Evolutionary conservation across 2,329 filamentous ascomycete genomes (phyloP).

Genomic region (Aspergillus alliaceus): DNA sequence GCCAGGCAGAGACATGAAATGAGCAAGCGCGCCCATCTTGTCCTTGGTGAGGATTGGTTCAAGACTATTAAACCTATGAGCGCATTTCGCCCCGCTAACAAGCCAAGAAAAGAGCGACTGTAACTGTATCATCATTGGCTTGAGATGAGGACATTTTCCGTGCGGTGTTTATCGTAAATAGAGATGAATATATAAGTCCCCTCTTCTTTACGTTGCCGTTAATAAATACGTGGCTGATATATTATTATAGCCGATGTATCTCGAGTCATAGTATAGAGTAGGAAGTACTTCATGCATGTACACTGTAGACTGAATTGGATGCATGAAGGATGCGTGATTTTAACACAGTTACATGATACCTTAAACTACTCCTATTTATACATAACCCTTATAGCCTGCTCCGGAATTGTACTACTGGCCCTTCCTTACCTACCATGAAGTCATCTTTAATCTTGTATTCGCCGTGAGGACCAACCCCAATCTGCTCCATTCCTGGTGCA

Average conservation of each 20-base stretch:
- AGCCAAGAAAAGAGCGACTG: no score
- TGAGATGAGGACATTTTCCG: no score
- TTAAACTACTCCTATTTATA: not conserved
- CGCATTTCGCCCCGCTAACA: not conserved
- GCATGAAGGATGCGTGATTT: no score
- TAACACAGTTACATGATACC: no score
- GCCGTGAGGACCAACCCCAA: no score
- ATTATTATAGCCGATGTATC: not conserved
- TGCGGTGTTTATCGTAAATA: no score
- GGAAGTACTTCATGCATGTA: no score
- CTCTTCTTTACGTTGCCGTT: not conserved
- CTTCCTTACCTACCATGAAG: not conserved
- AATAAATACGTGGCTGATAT: not conserved
- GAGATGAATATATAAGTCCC: no score
- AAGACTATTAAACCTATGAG: not conserved
- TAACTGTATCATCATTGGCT: no score
- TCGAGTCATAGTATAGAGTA: not conserved
- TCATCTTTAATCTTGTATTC: not conserved
- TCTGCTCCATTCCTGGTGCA: no score
- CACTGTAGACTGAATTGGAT: no score
- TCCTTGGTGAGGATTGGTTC: not conserved
- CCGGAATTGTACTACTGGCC: not conserved
- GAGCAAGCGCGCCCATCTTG: not conserved
- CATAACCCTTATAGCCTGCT: not conserved
- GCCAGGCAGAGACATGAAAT: not conserved